Conservation (phyloP, 148 eudicot genomes). For the Rhododendron williamsianum region DNA sequence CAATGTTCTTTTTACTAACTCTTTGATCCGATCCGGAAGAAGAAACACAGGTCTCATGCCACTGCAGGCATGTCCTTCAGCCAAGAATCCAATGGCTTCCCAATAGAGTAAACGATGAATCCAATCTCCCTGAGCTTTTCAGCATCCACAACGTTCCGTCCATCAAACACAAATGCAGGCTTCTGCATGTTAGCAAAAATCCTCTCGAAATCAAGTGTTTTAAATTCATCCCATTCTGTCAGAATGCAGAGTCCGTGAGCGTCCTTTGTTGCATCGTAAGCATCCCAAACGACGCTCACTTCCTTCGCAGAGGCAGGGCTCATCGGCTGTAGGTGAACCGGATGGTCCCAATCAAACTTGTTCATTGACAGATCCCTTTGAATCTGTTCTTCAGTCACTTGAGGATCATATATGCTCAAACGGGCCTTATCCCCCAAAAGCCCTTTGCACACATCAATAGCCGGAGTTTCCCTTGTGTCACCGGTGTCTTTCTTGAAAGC, state of each 20-base stretch:
- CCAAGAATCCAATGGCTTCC: constrained; percentile 67
- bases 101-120: constrained; percentile 55
- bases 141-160: constrained; percentile 48
- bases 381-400: constrained; percentile 55
- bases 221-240: constrained; percentile 67
- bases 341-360: constrained; percentile 63
- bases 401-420: constrained; percentile 54
- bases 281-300: constrained; percentile 28
- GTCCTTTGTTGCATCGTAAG: constrained; percentile 47
- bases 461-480: constrained; percentile 62
- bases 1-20: background rate
- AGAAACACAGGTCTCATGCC: constrained; percentile 16
- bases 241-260: constrained; percentile 54
- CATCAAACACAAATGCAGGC: constrained; percentile 66
- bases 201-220: constrained; percentile 41
- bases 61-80: constrained; percentile 59
- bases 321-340: constrained; percentile 42
- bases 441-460: constrained; percentile 57
- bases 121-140: constrained; percentile 52
- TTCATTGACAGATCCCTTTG: constrained; percentile 48
- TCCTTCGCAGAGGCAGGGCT: constrained; percentile 32
- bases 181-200: constrained; percentile 47
- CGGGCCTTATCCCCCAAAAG: constrained; percentile 42
- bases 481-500: constrained; percentile 64
- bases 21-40: background rate